Evolutionary conservation across 2,329 filamentous ascomycete species (phyloP).

Genomic region (Aspergillus sp.): DNA sequence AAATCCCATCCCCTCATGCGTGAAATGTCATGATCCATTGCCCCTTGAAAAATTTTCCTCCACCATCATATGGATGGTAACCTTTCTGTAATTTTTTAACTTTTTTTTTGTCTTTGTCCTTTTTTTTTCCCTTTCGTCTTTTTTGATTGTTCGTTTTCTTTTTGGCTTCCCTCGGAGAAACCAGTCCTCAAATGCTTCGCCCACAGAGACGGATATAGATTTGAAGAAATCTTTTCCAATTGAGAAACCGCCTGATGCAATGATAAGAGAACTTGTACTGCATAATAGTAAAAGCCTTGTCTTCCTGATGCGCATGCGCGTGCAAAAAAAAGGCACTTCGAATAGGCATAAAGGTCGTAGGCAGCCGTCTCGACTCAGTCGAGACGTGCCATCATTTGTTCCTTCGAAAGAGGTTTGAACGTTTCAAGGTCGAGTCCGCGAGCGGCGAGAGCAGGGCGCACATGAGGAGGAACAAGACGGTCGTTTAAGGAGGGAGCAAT

Average conservation of each 20-base stretch:
- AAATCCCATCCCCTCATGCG: constrained; percentile 20
- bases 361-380: constrained; percentile 57
- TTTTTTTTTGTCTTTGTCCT: constrained; percentile 10
- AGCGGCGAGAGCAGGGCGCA: constrained; percentile 62
- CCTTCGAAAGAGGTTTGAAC: constrained; percentile 81
- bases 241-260: constrained; percentile 25
- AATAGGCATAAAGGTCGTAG: constrained; percentile 33
- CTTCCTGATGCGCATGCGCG: constrained; percentile 22
- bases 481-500: constrained; percentile 82
- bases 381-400: constrained; percentile 95
- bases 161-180: constrained; percentile 13
- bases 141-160: constrained; percentile 1
- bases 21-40: constrained; percentile 24
- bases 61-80: constrained; percentile 14
- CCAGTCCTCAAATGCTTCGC: constrained; percentile 17
- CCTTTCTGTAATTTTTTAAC: constrained; percentile 2
- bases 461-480: constrained; percentile 77
- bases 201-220: constrained; percentile 20
- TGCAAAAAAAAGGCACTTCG: constrained; percentile 28
- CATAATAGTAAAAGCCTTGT: constrained; percentile 16
- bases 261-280: constrained; percentile 21
- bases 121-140: constrained; percentile 6
- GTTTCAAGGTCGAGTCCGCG: constrained; percentile 88
- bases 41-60: constrained; percentile 16
- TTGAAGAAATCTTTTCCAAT: constrained; percentile 21